phyloP scores from a whole-genome alignment of 1,284 basidiomycete species.

The Apiotrichum laibachii region DNA sequence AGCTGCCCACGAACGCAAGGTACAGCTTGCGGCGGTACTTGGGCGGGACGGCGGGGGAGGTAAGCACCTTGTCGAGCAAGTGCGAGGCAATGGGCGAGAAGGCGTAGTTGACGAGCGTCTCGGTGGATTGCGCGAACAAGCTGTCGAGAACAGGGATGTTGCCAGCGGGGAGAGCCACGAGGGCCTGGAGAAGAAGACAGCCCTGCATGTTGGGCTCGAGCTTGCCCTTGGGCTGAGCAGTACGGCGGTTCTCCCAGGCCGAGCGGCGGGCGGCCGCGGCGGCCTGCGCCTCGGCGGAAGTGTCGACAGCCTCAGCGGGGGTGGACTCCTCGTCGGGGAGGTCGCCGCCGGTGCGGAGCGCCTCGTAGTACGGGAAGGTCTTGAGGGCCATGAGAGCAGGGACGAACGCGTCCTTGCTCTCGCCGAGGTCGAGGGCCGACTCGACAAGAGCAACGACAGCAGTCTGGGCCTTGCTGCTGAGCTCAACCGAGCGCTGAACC shows the following conservation, averaged over 20 bases:
- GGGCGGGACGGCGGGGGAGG: constrained; percentile 63
- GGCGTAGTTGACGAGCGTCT: constrained; percentile 65
- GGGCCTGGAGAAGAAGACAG: constrained; percentile 74
- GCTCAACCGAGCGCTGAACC: constrained; percentile 62
- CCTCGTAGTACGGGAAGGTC: constrained; percentile 57
- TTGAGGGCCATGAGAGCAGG: constrained; percentile 66
- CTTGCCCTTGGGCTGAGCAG: constrained; percentile 31
- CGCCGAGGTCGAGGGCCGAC: constrained; percentile 62
- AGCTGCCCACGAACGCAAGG: constrained; percentile 70
- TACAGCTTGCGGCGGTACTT: constrained; percentile 71
- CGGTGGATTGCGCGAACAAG: constrained; percentile 60
- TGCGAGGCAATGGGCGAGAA: constrained; percentile 73
- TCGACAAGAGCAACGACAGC: constrained; percentile 59
- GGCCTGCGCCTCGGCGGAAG: constrained; percentile 40
- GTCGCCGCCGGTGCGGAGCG: constrained; percentile 33
- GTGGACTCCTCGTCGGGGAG: constrained; percentile 21
- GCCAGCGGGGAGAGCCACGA: constrained; percentile 66
- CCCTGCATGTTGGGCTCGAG: constrained; percentile 76
- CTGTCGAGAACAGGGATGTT: constrained; percentile 65
- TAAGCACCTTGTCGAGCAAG: constrained; percentile 73
- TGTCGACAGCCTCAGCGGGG: constrained; percentile 30
- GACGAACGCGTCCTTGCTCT: constrained; percentile 58
- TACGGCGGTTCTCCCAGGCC: constrained; percentile 48
- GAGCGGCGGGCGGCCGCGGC: constrained; percentile 34
- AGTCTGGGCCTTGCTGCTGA: constrained; percentile 50